Conservation (phyloP, 208 protist species). For the Acanthamoeba triangularis region DNA sequence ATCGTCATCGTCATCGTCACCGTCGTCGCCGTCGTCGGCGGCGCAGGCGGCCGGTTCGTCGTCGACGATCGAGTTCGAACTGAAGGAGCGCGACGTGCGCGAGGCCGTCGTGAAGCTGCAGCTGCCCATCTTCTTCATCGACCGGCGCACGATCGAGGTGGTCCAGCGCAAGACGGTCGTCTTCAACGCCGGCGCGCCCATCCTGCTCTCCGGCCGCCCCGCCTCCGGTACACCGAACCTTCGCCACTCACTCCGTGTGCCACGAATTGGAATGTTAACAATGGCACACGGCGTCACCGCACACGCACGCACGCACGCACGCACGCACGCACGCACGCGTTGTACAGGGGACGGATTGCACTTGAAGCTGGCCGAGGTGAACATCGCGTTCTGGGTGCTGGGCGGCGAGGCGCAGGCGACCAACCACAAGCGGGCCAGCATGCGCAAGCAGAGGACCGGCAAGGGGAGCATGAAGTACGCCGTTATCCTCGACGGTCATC, state of each 20-base stretch:
- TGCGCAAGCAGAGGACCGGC: neutral
- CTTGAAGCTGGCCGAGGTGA: conserved; percentile 21
- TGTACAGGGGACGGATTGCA: neutral
- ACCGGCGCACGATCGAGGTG: conserved; percentile 13
- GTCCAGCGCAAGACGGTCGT: conserved; percentile 35
- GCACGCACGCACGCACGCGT: neutral
- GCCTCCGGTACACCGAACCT: neutral
- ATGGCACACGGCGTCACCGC: too few relatives aligned
- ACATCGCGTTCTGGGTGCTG: conserved; percentile 16
- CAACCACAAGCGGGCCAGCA: conserved; percentile 12
- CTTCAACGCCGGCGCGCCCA: conserved; percentile 32
- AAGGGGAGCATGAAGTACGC: conserved; percentile 25
- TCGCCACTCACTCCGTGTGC: neutral
- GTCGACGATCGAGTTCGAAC: neutral
- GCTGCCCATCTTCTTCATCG: conserved; percentile 32
- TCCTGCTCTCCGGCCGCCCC: neutral
- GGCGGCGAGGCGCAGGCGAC: neutral
- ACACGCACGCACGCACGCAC: too few relatives aligned
- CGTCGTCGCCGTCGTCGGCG: neutral
- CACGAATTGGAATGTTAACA: too few relatives aligned
- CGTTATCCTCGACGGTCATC: neutral
- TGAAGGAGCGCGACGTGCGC: conserved; percentile 11
- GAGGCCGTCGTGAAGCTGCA: conserved; percentile 9
- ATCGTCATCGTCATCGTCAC: neutral
- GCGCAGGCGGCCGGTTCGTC: neutral